Evolutionary conservation across 768 basidiomycete genomes (phyloP).

Genomic region (Kwoniella shandongensis): DNA sequence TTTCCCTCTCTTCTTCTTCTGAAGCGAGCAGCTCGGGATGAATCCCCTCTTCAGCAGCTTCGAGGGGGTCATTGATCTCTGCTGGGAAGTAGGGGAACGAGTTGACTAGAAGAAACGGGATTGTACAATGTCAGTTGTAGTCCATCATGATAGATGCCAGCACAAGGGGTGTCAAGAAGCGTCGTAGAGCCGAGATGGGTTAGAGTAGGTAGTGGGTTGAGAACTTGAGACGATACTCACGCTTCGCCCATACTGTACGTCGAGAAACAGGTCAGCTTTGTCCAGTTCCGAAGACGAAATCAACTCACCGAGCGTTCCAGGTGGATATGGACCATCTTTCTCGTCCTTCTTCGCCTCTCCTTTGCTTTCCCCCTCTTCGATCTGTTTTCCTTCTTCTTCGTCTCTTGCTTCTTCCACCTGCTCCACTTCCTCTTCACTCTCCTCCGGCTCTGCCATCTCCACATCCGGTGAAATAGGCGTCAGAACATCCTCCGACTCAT

Average conservation of each 20-base stretch:
- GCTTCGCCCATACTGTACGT: conserved; percentile 77
- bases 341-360: background rate
- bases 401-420: conserved; percentile 4
- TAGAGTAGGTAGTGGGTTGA: no score
- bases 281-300: background rate
- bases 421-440: conserved; percentile 9
- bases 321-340: conserved; percentile 30
- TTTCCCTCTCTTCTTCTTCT: conserved; percentile 37
- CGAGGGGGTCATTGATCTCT: conserved; percentile 62
- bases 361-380: background rate
- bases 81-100: conserved; percentile 88
- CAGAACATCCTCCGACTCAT: background rate
- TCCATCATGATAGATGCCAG: no score
- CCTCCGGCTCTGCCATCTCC: background rate
- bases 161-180: no score
- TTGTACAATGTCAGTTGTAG: background rate
- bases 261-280: conserved; percentile 14
- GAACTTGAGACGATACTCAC: conserved; percentile 14
- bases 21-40: conserved; percentile 54
- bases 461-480: background rate
- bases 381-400: background rate
- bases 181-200: no score
- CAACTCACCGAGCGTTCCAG: conserved; percentile 38
- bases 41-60: conserved; percentile 61
- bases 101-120: conserved; percentile 20